phyloP scores from a whole-genome alignment of 768 basidiomycete species.

The Termitomyces sp. region DNA sequence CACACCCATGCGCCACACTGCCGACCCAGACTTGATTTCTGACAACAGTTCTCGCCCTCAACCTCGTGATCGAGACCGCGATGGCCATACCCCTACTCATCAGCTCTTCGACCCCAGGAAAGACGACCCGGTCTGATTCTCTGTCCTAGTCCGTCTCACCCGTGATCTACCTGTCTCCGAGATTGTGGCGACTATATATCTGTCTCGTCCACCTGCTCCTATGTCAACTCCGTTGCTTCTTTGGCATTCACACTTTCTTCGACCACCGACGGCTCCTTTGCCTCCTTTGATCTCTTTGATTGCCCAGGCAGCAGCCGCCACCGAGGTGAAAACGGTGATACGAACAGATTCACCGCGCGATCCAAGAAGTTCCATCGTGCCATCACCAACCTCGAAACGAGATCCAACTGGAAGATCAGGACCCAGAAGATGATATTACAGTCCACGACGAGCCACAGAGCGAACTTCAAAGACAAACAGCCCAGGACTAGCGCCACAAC shows the following conservation, averaged over 20 bases:
- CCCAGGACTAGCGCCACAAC: constrained; percentile 14
- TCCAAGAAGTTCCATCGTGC: constrained; percentile 81
- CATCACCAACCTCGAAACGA: constrained; percentile 80
- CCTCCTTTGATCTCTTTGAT: constrained; percentile 69
- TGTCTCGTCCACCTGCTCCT: constrained; percentile 72
- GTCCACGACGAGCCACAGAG: constrained; percentile 33
- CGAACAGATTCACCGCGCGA: constrained; percentile 65
- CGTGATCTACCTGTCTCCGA: constrained; percentile 50
- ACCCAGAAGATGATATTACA: constrained; percentile 32
- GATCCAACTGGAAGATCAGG: constrained; percentile 56
- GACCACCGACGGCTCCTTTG: constrained; percentile 72
- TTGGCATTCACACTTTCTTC: constrained; percentile 74
- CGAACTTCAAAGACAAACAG: constrained; percentile 43
- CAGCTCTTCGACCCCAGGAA: constrained; percentile 88
- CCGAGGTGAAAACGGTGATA: constrained; percentile 52
- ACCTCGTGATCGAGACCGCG: constrained; percentile 23
- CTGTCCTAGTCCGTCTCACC: constrained; percentile 52
- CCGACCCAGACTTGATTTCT: constrained; percentile 65
- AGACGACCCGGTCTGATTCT: constrained; percentile 89
- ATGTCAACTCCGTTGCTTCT: constrained; percentile 64
- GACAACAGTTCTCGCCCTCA: constrained; percentile 49
- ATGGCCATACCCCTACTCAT: constrained; percentile 36
- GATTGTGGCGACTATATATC: constrained; percentile 68
- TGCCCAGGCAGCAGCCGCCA: constrained; percentile 36
- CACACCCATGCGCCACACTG: constrained; percentile 53